Percentiles rank a stretch among this genome's conserved stretches.
These are phyloP conservation scores for Viola odorata DNA, from an alignment of 345 rosid species.

Conservation along the genomic window DNA sequence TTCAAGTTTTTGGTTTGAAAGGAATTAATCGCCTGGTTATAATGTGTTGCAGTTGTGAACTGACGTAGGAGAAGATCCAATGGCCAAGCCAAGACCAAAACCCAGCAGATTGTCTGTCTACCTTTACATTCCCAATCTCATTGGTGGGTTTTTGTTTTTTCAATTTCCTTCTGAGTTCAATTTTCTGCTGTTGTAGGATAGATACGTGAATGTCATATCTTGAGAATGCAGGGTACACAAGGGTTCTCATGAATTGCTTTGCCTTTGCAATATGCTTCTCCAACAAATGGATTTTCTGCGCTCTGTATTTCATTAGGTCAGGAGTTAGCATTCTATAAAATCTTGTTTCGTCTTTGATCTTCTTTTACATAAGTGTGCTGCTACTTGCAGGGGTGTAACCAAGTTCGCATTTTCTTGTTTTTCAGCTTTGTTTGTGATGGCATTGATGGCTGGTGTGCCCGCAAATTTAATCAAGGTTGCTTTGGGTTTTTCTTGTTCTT, in stretches of 20 bases:
- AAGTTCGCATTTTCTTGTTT: constrained; percentile 14
- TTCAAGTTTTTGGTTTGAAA: no score
- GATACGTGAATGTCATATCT: background rate
- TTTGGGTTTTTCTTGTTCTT: background rate
- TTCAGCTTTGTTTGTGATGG: constrained; percentile 89
- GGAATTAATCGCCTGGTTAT: background rate
- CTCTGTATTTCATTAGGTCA: constrained; percentile 71
- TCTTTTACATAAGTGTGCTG: background rate
- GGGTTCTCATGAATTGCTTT: constrained; percentile 69
- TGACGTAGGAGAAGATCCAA: constrained; percentile 16
- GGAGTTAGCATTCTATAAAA: constrained; percentile 5
- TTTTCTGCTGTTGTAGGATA: background rate
- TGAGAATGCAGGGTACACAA: constrained; percentile 48
- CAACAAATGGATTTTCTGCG: constrained; percentile 66
- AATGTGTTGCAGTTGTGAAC: background rate
- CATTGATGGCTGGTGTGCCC: constrained; percentile 93
- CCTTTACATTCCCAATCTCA: constrained; percentile 76
- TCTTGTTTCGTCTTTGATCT: background rate
- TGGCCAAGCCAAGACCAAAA: constrained; percentile 54
- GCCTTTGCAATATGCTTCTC: constrained; percentile 82
- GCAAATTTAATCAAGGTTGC: constrained; percentile 87
- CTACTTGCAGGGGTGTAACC: constrained; percentile 7
- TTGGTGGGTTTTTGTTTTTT: constrained; percentile 49
- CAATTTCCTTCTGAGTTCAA: background rate
- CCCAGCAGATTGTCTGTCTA: constrained; percentile 60